Conservation (phyloP, 2,329 filamentous ascomycete genomes). For the Rhynchosporium graminicola region DNA sequence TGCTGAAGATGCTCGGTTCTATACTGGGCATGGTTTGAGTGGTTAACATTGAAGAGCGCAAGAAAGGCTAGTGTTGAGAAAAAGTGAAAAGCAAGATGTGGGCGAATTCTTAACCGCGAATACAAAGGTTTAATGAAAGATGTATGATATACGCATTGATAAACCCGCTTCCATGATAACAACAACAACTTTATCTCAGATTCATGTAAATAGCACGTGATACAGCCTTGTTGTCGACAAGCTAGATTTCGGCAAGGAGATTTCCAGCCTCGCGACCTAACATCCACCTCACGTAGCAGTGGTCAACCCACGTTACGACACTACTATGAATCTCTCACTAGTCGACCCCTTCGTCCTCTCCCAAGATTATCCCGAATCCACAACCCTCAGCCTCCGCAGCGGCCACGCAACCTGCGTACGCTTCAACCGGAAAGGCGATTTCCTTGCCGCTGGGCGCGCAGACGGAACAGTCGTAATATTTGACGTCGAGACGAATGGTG, state of each 20-base stretch:
- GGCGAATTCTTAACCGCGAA: too few relatives aligned
- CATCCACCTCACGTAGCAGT: neutral
- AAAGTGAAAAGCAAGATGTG: too few relatives aligned
- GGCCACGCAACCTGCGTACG: constrained; percentile 69
- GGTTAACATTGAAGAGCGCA: too few relatives aligned
- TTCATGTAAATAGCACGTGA: neutral
- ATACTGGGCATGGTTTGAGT: too few relatives aligned
- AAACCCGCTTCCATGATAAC: too few relatives aligned
- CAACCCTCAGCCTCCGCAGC: constrained; percentile 81
- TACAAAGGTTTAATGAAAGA: too few relatives aligned
- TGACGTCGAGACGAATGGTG: constrained; percentile 95
- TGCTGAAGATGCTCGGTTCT: too few relatives aligned
- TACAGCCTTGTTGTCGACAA: neutral
- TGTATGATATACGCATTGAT: too few relatives aligned
- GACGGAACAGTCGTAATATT: constrained; percentile 96
- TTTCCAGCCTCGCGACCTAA: constrained; percentile 4
- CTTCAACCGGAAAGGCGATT: constrained; percentile 93
- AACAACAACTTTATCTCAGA: neutral
- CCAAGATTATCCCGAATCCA: constrained; percentile 85
- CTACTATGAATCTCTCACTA: constrained; percentile 69
- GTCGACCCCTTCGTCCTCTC: constrained; percentile 70
- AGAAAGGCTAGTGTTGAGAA: too few relatives aligned
- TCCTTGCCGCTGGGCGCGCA: constrained; percentile 88
- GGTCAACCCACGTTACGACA: neutral
- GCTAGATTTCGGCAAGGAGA: neutral